Evolutionary conservation across 2,329 filamentous ascomycete genomes (phyloP).

Genomic region (Alternaria sp.): DNA sequence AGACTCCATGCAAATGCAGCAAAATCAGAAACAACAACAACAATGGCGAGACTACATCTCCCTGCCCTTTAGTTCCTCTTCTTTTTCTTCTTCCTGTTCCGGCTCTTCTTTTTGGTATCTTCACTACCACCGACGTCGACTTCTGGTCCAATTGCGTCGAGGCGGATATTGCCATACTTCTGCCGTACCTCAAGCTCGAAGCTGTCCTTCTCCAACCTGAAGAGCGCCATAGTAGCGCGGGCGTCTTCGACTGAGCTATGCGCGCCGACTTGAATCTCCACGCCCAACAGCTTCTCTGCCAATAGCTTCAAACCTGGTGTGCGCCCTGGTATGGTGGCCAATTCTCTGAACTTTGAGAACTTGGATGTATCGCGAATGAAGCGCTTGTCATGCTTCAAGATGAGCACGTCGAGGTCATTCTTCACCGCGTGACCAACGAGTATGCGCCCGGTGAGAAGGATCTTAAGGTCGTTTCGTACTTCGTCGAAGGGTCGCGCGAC

Average conservation of each 20-base stretch:
- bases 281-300: conserved; percentile 64
- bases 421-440: conserved; percentile 85
- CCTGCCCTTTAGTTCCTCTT: conserved; percentile 33
- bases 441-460: conserved; percentile 73
- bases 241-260: conserved; percentile 79
- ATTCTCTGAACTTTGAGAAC: conserved; percentile 75
- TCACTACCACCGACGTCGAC: conserved; percentile 31
- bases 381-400: conserved; percentile 77
- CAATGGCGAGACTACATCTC: not conserved
- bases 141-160: conserved; percentile 33
- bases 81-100: conserved; percentile 52
- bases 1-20: conserved; percentile 29
- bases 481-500: conserved; percentile 68
- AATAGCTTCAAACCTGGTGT: conserved; percentile 73
- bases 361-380: conserved; percentile 87
- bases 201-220: conserved; percentile 79
- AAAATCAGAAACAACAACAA: conserved; percentile 4
- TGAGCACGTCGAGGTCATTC: conserved; percentile 77
- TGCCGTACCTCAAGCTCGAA: conserved; percentile 84
- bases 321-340: conserved; percentile 66
- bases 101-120: conserved; percentile 41
- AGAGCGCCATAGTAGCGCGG: conserved; percentile 87
- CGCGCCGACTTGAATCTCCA: conserved; percentile 67
- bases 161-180: conserved; percentile 58
- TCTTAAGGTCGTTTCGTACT: conserved; percentile 76